Evolutionary conservation across 2,329 filamentous ascomycete species (phyloP).

Genomic region (Fonsecaea multimorphosa): DNA sequence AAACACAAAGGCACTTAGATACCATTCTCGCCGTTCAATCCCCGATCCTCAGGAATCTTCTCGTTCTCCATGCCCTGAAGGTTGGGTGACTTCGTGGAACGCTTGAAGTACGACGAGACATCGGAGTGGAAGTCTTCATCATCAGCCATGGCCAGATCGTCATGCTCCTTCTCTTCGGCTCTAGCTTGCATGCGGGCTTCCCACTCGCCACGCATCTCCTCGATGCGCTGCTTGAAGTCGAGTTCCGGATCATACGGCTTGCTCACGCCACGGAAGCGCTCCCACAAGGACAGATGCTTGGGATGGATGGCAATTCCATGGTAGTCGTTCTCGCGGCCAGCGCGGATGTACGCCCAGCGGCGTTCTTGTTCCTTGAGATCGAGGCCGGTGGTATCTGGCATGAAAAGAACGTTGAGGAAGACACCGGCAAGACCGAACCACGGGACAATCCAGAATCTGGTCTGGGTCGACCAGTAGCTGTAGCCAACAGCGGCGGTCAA

Average conservation of each 20-base stretch:
- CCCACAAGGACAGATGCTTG: slow-evolving; percentile 85
- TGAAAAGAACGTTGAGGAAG: slow-evolving; percentile 80
- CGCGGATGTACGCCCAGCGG: slow-evolving; percentile 84
- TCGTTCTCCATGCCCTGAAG: slow-evolving; percentile 34
- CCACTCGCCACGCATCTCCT: slow-evolving; percentile 73
- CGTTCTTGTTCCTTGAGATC: slow-evolving; percentile 98
- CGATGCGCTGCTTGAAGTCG: slow-evolving; percentile 83
- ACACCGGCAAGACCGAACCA: slow-evolving; percentile 94
- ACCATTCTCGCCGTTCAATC: slow-evolving; percentile 24
- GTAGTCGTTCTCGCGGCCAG: slow-evolving; percentile 79
- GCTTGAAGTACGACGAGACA: slow-evolving; percentile 61
- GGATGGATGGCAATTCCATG: slow-evolving; percentile 93
- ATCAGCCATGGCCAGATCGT: slow-evolving; percentile 45
- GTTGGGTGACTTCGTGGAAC: slow-evolving; percentile 46
- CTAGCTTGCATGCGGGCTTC: slow-evolving; percentile 58
- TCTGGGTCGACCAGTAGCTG: slow-evolving; percentile 83
- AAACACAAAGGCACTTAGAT: slow-evolving; percentile 3
- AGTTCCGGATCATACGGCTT: slow-evolving; percentile 82
- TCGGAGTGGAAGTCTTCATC: slow-evolving; percentile 57
- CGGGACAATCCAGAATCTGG: slow-evolving; percentile 70
- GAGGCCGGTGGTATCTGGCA: slow-evolving; percentile 88
- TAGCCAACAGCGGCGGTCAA: slow-evolving; percentile 86
- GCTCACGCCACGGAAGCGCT: slow-evolving; percentile 76
- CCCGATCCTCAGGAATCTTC: slow-evolving; percentile 27
- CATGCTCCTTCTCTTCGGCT: slow-evolving; percentile 56